A percentile compares a stretch with the other conserved stretches of the same genome.
These are phyloP conservation scores for Aspergillus sp. DNA, from an alignment of 2,329 filamentous ascomycete genomes.

Conservation along the genomic window DNA sequence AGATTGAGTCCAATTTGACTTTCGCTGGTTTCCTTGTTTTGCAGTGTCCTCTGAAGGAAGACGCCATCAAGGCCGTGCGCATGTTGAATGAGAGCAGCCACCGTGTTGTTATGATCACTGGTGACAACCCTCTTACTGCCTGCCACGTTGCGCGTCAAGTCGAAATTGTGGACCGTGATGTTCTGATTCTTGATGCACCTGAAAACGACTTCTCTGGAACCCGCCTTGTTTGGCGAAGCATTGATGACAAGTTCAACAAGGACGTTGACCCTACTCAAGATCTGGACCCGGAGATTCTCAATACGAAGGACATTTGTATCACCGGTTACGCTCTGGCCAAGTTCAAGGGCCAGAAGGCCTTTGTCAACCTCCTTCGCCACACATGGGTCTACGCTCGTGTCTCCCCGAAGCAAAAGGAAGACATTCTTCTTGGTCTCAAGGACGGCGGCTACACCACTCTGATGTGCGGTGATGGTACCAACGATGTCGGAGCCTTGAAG, in stretches of 20 bases:
- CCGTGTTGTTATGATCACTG: slow-evolving; percentile 97
- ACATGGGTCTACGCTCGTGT: slow-evolving; percentile 98
- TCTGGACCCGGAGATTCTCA: slow-evolving; percentile 72
- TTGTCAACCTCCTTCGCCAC: slow-evolving; percentile 72
- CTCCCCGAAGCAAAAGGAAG: slow-evolving; percentile 97
- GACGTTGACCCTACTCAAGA: slow-evolving; percentile 76
- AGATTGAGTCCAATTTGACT: slow-evolving; percentile 73
- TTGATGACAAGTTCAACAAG: slow-evolving; percentile 82
- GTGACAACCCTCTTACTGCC: slow-evolving; percentile 93
- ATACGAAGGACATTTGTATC: slow-evolving; percentile 84
- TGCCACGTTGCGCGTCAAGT: slow-evolving; percentile 93
- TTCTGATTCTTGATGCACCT: slow-evolving; percentile 88
- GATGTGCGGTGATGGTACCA: slow-evolving; percentile 98
- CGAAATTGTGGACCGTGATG: slow-evolving; percentile 93
- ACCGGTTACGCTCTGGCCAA: slow-evolving; percentile 90
- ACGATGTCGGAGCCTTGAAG: slow-evolving; percentile 95
- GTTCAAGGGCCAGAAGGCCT: slow-evolving; percentile 73
- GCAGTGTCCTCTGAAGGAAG: slow-evolving; percentile 92
- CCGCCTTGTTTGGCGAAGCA: slow-evolving; percentile 85
- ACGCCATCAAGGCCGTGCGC: slow-evolving; percentile 85
- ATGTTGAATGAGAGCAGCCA: slow-evolving; percentile 99
- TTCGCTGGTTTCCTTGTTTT: slow-evolving; percentile 96
- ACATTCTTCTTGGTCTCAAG: slow-evolving; percentile 93
- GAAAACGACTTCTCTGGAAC: slow-evolving; percentile 78
- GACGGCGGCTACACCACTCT: slow-evolving; percentile 96